A percentile compares a stretch with the other conserved stretches of the same genome.
Conservation (phyloP, 2,329 filamentous ascomycete species). For the Trichothecium sympodiale region DNA sequence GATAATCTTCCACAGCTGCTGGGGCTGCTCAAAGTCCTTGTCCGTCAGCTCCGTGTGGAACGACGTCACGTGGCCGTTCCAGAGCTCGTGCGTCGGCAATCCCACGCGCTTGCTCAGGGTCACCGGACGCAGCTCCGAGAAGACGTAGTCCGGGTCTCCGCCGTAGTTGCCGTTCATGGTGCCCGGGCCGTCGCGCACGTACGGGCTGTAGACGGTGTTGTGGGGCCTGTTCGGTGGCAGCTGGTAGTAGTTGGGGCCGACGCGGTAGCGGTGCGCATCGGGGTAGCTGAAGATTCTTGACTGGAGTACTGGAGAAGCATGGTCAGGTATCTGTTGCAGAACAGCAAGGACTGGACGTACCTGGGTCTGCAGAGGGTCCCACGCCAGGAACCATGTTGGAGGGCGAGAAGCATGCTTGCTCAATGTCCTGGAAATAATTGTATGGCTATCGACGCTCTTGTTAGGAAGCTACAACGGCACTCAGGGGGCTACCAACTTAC, state of each 20-base stretch:
- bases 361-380: constrained; percentile 50
- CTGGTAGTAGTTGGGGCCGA: constrained; percentile 54
- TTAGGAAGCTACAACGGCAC: too few relatives aligned
- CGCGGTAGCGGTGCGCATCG: constrained; percentile 51
- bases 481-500: too few relatives aligned
- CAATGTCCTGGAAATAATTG: constrained; percentile 61
- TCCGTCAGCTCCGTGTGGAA: constrained; percentile 8
- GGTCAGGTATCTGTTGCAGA: too few relatives aligned
- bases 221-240: constrained; percentile 50
- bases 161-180: constrained; percentile 16
- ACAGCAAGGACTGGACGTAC: too few relatives aligned
- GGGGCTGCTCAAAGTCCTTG: constrained; percentile 13
- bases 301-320: constrained; percentile 51
- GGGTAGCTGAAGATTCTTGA: constrained; percentile 50
- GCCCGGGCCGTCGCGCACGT: constrained; percentile 12
- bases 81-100: constrained; percentile 12
- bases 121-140: constrained; percentile 25
- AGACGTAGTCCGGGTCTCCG: constrained; percentile 14
- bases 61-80: constrained; percentile 8
- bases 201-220: constrained; percentile 13
- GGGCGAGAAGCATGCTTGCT: constrained; percentile 57
- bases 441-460: too few relatives aligned
- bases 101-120: constrained; percentile 16
- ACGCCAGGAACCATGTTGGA: constrained; percentile 53
- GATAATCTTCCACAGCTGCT: constrained; percentile 12